Evolutionary conservation across 73 alveolate species (phyloP).

Genomic region (Paramecium bursaria): DNA sequence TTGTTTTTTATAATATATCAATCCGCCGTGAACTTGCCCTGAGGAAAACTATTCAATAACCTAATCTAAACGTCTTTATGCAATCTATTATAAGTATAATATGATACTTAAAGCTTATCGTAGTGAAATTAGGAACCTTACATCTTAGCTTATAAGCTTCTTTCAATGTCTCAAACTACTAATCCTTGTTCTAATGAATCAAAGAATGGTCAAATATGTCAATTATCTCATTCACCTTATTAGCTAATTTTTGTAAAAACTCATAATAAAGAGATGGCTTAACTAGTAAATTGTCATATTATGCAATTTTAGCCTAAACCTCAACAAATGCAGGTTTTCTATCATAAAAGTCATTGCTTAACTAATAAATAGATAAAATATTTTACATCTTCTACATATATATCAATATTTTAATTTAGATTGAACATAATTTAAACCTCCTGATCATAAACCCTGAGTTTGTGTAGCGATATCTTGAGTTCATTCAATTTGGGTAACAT

Average conservation of each 20-base stretch:
- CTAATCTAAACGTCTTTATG: slow-evolving; percentile 33
- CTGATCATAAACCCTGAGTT: background rate
- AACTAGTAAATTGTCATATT: background rate
- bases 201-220: background rate
- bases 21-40: too few relatives aligned
- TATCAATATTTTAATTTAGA: background rate
- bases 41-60: too few relatives aligned
- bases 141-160: slow-evolving; percentile 17
- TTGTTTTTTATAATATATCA: too few relatives aligned
- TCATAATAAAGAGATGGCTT: slow-evolving; percentile 2
- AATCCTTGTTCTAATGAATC: background rate
- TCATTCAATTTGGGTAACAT: slow-evolving; percentile 36
- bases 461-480: background rate
- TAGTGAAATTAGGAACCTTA: slow-evolving; percentile 19
- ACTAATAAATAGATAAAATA: background rate
- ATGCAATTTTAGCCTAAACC: slow-evolving; percentile 6
- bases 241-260: background rate
- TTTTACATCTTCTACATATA: slow-evolving; percentile 5
- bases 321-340: slow-evolving; percentile 26
- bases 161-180: slow-evolving; percentile 37
- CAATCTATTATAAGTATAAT: background rate
- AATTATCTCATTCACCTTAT: slow-evolving; percentile 19
- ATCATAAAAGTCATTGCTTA: slow-evolving; percentile 36
- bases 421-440: background rate
- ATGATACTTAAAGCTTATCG: background rate